Conservation (phyloP, 2,329 filamentous ascomycete species). For the Apiospora hydei region DNA sequence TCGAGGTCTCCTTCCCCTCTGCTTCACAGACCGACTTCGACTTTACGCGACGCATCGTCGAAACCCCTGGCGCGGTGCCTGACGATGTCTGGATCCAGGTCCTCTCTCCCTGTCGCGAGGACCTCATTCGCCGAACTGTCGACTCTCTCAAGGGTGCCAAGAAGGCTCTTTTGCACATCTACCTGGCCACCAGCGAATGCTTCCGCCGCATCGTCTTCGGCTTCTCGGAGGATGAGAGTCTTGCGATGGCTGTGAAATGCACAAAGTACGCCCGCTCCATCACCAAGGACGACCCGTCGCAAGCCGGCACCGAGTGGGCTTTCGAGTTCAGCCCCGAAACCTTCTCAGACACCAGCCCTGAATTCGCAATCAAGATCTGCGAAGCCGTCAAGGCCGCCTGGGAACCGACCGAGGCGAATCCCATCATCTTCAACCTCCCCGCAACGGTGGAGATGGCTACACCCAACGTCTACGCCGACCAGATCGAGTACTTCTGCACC, state of each 20-base stretch:
- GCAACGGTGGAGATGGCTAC: slow-evolving; percentile 96
- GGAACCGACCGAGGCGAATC: slow-evolving; percentile 79
- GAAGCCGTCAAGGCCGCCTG: slow-evolving; percentile 94
- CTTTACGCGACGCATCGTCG: slow-evolving; percentile 86
- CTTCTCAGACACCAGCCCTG: slow-evolving; percentile 89
- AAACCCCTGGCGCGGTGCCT: slow-evolving; percentile 82
- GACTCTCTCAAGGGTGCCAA: slow-evolving; percentile 88
- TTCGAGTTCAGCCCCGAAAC: slow-evolving; percentile 88
- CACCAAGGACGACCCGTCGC: slow-evolving; percentile 77
- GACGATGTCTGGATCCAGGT: slow-evolving; percentile 94
- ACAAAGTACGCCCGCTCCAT: slow-evolving; percentile 86
- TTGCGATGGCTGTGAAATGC: slow-evolving; percentile 85
- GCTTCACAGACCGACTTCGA: slow-evolving; percentile 96
- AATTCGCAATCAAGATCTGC: slow-evolving; percentile 84
- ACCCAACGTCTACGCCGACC: slow-evolving; percentile 94
- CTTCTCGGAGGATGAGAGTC: slow-evolving; percentile 81
- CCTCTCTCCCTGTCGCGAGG: slow-evolving; percentile 87
- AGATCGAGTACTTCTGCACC: slow-evolving; percentile 94
- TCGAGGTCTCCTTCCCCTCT: slow-evolving; percentile 94
- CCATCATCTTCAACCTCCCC: slow-evolving; percentile 95
- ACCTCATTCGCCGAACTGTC: slow-evolving; percentile 88
- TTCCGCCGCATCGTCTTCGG: slow-evolving; percentile 86
- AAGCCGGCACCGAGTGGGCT: slow-evolving; percentile 70
- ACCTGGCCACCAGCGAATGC: slow-evolving; percentile 94
- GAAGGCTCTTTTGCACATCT: slow-evolving; percentile 94